Percentiles rank a stretch among this genome's conserved stretches.
Conservation (phyloP, 495 filamentous ascomycete genomes). For the Daldinia decipiens region DNA sequence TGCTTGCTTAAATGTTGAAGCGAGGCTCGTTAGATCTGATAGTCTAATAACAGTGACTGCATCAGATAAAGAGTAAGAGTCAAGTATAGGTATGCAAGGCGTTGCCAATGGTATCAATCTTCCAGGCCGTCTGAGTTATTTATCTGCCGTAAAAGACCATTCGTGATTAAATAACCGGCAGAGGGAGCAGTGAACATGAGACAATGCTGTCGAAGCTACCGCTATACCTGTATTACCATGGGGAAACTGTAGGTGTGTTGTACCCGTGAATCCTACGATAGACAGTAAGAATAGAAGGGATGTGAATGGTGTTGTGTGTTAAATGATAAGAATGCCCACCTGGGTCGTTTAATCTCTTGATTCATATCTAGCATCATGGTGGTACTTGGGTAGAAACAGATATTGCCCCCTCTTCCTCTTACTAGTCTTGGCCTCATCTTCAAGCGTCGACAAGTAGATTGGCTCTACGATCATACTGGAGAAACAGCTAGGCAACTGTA, state of each 20-base stretch:
- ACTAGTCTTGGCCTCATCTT: not conserved
- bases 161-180: not conserved
- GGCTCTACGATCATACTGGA: not conserved
- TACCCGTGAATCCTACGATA: conserved; percentile 1
- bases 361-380: not conserved
- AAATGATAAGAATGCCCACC: not conserved
- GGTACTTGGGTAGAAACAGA: not conserved
- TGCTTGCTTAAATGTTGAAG: not conserved
- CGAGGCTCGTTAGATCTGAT: not conserved
- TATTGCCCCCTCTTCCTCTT: not conserved
- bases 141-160: not conserved
- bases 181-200: not conserved
- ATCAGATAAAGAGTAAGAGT: not conserved
- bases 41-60: not conserved
- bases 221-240: not conserved
- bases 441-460: not conserved
- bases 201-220: not conserved
- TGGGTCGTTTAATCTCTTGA: not conserved
- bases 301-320: not conserved
- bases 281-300: not conserved
- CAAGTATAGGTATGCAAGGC: not conserved
- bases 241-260: not conserved
- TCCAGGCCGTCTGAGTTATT: not conserved
- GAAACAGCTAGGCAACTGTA: no score
- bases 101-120: not conserved